Conservation (phyloP, 1,284 basidiomycete genomes). For the Neolentinus lepideus region DNA sequence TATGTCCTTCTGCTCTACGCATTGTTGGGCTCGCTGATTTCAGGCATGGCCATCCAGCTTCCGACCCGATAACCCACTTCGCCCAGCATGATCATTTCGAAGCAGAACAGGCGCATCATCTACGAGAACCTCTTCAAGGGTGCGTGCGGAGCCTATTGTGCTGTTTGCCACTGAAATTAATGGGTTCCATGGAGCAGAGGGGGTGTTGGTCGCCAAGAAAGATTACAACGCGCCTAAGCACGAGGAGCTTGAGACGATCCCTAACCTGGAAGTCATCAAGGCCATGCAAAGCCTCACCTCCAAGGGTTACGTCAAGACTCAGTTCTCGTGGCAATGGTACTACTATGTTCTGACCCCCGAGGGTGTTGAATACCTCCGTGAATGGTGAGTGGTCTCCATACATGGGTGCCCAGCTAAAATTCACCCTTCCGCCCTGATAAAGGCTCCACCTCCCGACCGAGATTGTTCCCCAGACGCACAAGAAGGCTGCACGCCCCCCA, state of each 20-base stretch:
- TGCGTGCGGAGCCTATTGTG: slow-evolving; percentile 27
- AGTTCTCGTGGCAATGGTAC: slow-evolving; percentile 95
- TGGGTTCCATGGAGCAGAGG: slow-evolving; percentile 51
- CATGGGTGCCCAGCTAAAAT: not conserved
- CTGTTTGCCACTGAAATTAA: not conserved
- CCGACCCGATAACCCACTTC: slow-evolving; percentile 29
- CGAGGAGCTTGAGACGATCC: slow-evolving; percentile 87
- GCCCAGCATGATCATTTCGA: slow-evolving; percentile 83
- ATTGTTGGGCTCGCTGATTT: not conserved
- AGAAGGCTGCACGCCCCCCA: slow-evolving; percentile 79
- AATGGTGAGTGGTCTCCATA: slow-evolving; percentile 55
- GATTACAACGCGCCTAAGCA: slow-evolving; percentile 98
- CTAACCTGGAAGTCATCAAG: slow-evolving; percentile 99
- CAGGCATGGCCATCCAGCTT: slow-evolving; percentile 26
- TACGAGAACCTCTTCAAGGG: slow-evolving; percentile 99
- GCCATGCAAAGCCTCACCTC: slow-evolving; percentile 97
- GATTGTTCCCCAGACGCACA: slow-evolving; percentile 94
- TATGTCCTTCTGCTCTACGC: not conserved
- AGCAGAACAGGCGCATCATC: slow-evolving; percentile 79
- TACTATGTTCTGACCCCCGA: slow-evolving; percentile 94
- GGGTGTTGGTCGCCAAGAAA: slow-evolving; percentile 98
- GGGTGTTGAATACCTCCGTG: slow-evolving; percentile 92
- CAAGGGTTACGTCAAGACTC: slow-evolving; percentile 94
- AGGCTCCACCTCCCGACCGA: slow-evolving; percentile 90
- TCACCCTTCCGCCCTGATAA: not conserved